Evolutionary conservation across 345 rosid genomes (phyloP).

Genomic region (Aurinia saxatilis): DNA sequence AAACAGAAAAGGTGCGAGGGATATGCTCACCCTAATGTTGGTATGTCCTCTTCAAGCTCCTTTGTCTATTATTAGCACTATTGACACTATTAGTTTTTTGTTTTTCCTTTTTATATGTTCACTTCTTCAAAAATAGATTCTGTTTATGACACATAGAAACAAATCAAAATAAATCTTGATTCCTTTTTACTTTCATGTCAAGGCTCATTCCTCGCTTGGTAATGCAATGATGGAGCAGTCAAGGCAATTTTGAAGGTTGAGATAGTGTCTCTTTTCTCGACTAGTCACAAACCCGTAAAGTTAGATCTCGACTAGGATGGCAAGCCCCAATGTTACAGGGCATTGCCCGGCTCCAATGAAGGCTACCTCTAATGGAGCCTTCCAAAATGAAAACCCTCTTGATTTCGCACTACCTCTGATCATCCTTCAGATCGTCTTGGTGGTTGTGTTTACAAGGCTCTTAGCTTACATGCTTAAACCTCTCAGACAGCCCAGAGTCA

Average conservation of each 20-base stretch:
- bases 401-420: conserved; percentile 67
- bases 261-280: background rate
- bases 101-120: conserved; percentile 6
- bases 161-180: background rate
- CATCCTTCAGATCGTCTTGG: conserved; percentile 64
- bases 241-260: conserved; percentile 11
- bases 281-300: background rate
- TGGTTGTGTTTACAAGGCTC: conserved; percentile 49
- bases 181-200: background rate
- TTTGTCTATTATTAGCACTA: conserved; percentile 22
- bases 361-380: conserved; percentile 69
- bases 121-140: conserved; percentile 6
- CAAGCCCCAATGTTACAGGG: conserved; percentile 16
- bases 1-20: conserved; percentile 16
- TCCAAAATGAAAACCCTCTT: conserved; percentile 66
- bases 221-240: conserved; percentile 17
- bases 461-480: conserved; percentile 54
- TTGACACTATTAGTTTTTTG: conserved; percentile 15
- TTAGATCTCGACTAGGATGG: conserved; percentile 8
- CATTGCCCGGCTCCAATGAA: conserved; percentile 48
- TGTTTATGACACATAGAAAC: background rate
- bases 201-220: conserved; percentile 2
- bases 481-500: conserved; percentile 66
- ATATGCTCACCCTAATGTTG: conserved; percentile 23
- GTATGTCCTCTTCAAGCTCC: conserved; percentile 19